A percentile compares a stretch with the other conserved stretches of the same genome.
Conservation (phyloP, 768 basidiomycete genomes). For the Chalciporus pseudorubinellus region DNA sequence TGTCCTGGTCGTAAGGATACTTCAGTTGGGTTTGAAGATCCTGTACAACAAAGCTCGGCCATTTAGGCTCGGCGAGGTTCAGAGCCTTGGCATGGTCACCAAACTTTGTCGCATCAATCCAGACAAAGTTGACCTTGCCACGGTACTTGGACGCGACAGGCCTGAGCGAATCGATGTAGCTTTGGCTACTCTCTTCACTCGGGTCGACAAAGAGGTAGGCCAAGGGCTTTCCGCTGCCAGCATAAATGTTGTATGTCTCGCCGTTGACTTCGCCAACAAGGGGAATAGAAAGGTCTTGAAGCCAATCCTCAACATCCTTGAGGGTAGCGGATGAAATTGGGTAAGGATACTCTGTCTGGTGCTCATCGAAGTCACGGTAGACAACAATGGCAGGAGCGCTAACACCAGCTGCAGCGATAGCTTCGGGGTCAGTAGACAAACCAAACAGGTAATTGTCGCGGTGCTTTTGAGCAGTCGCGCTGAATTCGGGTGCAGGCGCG, state of each 20-base stretch:
- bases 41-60: constrained; percentile 95
- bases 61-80: constrained; percentile 79
- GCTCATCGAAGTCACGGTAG: constrained; percentile 92
- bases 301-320: constrained; percentile 71
- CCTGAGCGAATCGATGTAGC: constrained; percentile 62
- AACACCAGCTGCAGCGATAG: constrained; percentile 68
- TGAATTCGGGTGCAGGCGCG: constrained; percentile 70
- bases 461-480: constrained; percentile 75
- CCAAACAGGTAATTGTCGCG: constrained; percentile 96
- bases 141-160: constrained; percentile 81
- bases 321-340: constrained; percentile 50
- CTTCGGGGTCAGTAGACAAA: constrained; percentile 67
- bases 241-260: constrained; percentile 90
- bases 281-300: constrained; percentile 82
- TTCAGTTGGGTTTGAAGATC: constrained; percentile 81
- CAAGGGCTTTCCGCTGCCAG: constrained; percentile 77
- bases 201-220: constrained; percentile 96
- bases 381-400: constrained; percentile 83
- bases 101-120: constrained; percentile 95
- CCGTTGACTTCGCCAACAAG: constrained; percentile 89
- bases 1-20: constrained; percentile 77
- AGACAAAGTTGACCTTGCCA: constrained; percentile 93
- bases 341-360: constrained; percentile 63
- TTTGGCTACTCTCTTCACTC: constrained; percentile 57
- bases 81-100: constrained; percentile 94